Percentiles rank a stretch among this genome's conserved stretches.
These are phyloP conservation scores for Angomonas deanei DNA, from an alignment of 208 protist genomes.

Conservation along the genomic window DNA sequence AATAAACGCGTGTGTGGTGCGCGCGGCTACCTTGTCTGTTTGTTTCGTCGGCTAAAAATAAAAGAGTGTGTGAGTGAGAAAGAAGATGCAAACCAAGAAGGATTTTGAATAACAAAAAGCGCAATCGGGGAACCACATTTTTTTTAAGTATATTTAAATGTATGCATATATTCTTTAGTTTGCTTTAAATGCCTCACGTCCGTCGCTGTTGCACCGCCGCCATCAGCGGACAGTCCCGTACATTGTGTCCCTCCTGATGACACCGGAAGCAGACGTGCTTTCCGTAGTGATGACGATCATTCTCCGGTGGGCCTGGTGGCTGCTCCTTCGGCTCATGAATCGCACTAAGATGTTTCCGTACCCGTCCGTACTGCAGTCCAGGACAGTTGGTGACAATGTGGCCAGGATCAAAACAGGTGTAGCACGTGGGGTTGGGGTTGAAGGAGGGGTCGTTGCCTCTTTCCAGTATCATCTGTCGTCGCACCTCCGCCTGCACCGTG, in stretches of 20 bases:
- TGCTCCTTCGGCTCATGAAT: slow-evolving; percentile 76
- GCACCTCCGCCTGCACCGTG: slow-evolving; percentile 57
- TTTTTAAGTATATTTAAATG: too few relatives aligned
- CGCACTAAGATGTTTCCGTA: slow-evolving; percentile 50
- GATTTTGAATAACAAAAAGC: too few relatives aligned
- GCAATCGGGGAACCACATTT: too few relatives aligned
- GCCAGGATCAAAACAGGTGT: slow-evolving; percentile 83
- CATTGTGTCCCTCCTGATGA: slow-evolving; percentile 67
- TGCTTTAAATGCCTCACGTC: neutral
- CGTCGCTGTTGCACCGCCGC: slow-evolving; percentile 14
- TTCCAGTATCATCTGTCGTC: slow-evolving; percentile 59
- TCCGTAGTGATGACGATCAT: slow-evolving; percentile 23
- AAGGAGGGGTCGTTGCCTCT: slow-evolving; percentile 63
- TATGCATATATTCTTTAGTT: neutral
- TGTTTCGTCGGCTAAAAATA: too few relatives aligned
- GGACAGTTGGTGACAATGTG: slow-evolving; percentile 82
- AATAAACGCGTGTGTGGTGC: too few relatives aligned
- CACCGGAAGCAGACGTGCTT: slow-evolving; percentile 75
- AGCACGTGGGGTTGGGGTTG: slow-evolving; percentile 72
- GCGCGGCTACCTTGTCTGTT: too few relatives aligned
- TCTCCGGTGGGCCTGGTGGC: slow-evolving; percentile 29
- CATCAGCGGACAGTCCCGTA: slow-evolving; percentile 74
- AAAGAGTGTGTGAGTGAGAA: too few relatives aligned
- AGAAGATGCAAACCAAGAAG: too few relatives aligned
- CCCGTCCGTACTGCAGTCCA: slow-evolving; percentile 50